A percentile compares a stretch with the other conserved stretches of the same genome.
These are phyloP conservation scores for Grigorovia transvaalensis DNA, from an alignment of 805 yeast genomes.

Conservation along the genomic window DNA sequence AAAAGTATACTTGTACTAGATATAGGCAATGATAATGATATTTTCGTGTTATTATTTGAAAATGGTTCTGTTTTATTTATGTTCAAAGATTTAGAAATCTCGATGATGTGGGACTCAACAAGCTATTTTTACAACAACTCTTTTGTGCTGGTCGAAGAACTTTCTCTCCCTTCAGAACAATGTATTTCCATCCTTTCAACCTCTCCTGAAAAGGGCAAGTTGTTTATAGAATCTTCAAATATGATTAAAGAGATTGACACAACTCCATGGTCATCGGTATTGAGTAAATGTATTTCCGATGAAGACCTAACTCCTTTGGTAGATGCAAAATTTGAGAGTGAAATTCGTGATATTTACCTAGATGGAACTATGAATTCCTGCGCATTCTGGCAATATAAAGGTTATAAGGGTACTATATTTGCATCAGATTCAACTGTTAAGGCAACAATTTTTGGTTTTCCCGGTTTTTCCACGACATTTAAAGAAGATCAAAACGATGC, in stretches of 20 bases:
- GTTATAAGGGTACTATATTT: constrained; percentile 4
- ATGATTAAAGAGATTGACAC: not conserved
- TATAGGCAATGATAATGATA: constrained; percentile 18
- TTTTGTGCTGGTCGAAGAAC: constrained; percentile 14
- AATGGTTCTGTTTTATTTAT: constrained; percentile 24
- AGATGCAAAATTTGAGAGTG: constrained; percentile 11
- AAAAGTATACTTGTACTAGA: constrained; percentile 24
- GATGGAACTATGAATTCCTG: not conserved
- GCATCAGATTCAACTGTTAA: not conserved
- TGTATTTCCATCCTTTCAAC: not conserved
- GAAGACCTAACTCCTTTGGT: constrained; percentile 10
- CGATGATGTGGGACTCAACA: constrained; percentile 31
- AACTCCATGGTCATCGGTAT: constrained; percentile 11
- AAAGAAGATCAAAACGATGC: not conserved
- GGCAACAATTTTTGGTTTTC: not conserved
- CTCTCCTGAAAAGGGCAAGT: not conserved
- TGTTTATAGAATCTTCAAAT: not conserved
- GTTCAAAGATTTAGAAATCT: constrained; percentile 25
- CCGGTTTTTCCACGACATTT: too few species aligned
- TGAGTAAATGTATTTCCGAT: constrained; percentile 12
- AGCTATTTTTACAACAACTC: constrained; percentile 19
- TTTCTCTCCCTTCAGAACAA: constrained; percentile 2
- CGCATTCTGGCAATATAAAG: constrained; percentile 6
- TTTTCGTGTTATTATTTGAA: constrained; percentile 19
- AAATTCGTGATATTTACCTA: not conserved